Evolutionary conservation across 2,329 filamentous ascomycete species (phyloP).

Genomic region (Orbilia brochopaga): DNA sequence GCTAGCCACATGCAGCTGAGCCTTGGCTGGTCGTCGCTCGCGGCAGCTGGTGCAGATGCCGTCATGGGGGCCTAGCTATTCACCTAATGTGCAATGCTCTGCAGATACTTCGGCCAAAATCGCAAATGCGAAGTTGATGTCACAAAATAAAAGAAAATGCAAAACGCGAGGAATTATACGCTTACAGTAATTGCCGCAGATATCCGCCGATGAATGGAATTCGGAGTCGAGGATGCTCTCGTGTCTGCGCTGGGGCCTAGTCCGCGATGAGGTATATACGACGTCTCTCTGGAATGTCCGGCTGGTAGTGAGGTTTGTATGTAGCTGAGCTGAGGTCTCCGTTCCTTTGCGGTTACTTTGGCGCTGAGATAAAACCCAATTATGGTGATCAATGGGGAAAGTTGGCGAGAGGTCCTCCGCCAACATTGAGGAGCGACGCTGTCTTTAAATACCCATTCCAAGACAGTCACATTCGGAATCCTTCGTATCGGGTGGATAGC

Average conservation of each 20-base stretch:
- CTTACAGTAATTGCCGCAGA: neutral
- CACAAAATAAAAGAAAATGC: neutral
- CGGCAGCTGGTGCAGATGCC: neutral
- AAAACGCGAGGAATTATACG: neutral
- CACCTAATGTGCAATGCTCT: no score
- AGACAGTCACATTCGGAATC: neutral
- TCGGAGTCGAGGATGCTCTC: neutral
- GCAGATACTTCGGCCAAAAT: neutral
- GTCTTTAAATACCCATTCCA: constrained; percentile 16
- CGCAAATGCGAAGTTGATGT: neutral
- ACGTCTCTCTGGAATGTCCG: neutral
- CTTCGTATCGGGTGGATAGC: neutral
- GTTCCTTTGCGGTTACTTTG: constrained; percentile 9
- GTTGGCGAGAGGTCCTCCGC: neutral
- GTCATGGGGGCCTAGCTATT: neutral
- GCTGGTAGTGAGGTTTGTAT: neutral
- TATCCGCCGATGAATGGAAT: neutral
- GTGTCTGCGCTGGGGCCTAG: neutral
- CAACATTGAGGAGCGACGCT: neutral
- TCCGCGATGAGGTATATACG: no score
- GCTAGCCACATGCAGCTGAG: constrained; percentile 33
- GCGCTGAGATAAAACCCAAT: neutral
- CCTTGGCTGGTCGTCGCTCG: constrained; percentile 25
- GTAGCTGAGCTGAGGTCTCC: neutral
- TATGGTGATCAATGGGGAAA: neutral